Evolutionary conservation across 2,329 filamentous ascomycete genomes (phyloP).

Genomic region (Colletotrichum sp.): DNA sequence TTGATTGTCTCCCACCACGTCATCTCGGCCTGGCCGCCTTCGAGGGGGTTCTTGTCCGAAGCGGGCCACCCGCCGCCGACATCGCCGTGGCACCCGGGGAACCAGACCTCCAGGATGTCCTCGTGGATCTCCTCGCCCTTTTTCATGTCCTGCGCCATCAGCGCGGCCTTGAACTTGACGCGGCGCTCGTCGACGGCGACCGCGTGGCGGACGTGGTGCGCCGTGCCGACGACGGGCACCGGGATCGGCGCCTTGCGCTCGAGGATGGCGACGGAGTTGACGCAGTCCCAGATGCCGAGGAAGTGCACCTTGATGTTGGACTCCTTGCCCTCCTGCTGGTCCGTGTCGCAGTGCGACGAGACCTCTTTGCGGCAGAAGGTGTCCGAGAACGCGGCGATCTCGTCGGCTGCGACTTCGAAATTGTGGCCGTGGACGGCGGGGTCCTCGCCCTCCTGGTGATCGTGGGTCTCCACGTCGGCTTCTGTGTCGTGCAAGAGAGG

Average conservation of each 20-base stretch:
- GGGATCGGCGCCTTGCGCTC: conserved; percentile 42
- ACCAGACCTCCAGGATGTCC: conserved; percentile 58
- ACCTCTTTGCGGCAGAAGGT: neutral
- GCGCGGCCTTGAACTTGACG: conserved; percentile 58
- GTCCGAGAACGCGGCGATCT: conserved; percentile 31
- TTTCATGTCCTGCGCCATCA: conserved; percentile 46
- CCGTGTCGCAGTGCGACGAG: neutral
- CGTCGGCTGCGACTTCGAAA: conserved; percentile 30
- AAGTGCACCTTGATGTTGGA: conserved; percentile 55
- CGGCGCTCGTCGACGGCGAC: conserved; percentile 59
- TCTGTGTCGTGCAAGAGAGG: conserved; percentile 25
- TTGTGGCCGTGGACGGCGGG: conserved; percentile 26
- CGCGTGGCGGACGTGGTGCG: conserved; percentile 53
- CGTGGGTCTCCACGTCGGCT: conserved; percentile 24
- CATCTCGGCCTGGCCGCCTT: conserved; percentile 25
- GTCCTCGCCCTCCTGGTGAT: conserved; percentile 19
- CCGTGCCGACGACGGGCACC: conserved; percentile 42
- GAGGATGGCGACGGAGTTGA: conserved; percentile 53
- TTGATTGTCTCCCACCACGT: conserved; percentile 35
- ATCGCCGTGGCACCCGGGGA: conserved; percentile 58
- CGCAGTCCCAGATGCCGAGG: conserved; percentile 61
- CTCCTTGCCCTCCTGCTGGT: conserved; percentile 19
- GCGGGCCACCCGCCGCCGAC: conserved; percentile 58
- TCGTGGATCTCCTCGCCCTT: conserved; percentile 31
- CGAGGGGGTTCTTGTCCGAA: conserved; percentile 26